Conservation (phyloP, 331 rosid genomes). For the Pyracantha coccinea region DNA sequence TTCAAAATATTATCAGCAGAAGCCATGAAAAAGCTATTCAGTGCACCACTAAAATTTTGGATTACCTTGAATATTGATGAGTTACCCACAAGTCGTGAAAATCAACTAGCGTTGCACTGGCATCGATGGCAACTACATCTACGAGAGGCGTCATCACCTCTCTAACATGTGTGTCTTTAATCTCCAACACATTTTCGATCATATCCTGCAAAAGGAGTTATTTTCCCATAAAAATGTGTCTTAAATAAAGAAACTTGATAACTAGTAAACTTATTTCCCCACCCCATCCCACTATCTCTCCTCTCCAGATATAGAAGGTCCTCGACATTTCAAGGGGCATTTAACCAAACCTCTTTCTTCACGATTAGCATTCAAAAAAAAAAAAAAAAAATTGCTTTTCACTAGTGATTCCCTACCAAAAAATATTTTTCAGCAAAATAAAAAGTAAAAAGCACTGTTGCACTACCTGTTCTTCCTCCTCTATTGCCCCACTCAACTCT, state of each 20-base stretch:
- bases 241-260: not conserved
- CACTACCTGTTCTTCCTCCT: slow-evolving; percentile 99
- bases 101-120: slow-evolving; percentile 75
- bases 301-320: not conserved
- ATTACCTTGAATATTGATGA: slow-evolving; percentile 97
- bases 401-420: not conserved
- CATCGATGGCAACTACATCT: slow-evolving; percentile 95
- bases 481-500: slow-evolving; percentile 97
- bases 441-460: not conserved
- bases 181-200: slow-evolving; percentile 97
- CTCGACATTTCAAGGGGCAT: not conserved
- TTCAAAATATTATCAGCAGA: slow-evolving; percentile 9
- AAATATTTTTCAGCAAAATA: not conserved
- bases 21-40: not conserved
- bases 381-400: not conserved
- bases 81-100: slow-evolving; percentile 89
- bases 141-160: slow-evolving; percentile 99
- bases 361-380: not conserved
- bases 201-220: slow-evolving; percentile 55
- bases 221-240: not conserved
- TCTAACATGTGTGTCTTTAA: slow-evolving; percentile 92
- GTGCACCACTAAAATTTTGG: not conserved
- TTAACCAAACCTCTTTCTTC: no score
- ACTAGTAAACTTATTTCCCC: not conserved
- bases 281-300: not conserved